These are phyloP conservation scores for Aspergillus oerlinghausenensis DNA, from an alignment of 2,329 filamentous ascomycete species.

Conservation along the genomic window DNA sequence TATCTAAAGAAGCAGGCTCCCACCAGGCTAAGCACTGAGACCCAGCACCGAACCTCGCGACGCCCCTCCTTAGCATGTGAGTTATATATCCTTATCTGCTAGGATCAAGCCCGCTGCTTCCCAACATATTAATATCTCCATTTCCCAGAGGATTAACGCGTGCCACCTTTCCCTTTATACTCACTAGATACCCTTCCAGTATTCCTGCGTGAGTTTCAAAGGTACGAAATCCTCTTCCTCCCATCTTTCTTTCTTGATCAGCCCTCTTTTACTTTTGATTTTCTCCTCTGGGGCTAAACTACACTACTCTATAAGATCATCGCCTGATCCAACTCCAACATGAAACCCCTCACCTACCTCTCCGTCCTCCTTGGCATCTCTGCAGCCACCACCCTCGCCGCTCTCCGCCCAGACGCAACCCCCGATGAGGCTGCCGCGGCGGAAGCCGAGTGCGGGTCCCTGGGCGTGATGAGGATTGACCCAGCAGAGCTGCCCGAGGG, in stretches of 20 bases:
- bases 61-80: neutral
- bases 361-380: constrained; percentile 18
- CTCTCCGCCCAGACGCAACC: constrained; percentile 15
- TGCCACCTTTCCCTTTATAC: constrained; percentile 4
- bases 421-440: constrained; percentile 14
- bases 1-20: constrained; percentile 10
- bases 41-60: constrained; percentile 3
- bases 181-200: constrained; percentile 6
- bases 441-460: constrained; percentile 12
- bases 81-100: constrained; percentile 3
- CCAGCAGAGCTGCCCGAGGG: constrained; percentile 15
- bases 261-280: constrained; percentile 6
- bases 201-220: constrained; percentile 10
- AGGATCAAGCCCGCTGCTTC: constrained; percentile 7
- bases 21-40: constrained; percentile 4
- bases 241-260: constrained; percentile 8
- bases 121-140: constrained; percentile 5
- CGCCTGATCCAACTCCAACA: constrained; percentile 7
- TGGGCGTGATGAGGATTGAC: constrained; percentile 15
- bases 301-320: constrained; percentile 8
- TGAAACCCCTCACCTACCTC: constrained; percentile 18
- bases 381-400: constrained; percentile 14
- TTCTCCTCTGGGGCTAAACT: constrained; percentile 9
- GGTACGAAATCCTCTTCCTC: constrained; percentile 8
- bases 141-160: constrained; percentile 6